Evolutionary conservation across 1,284 basidiomycete species (phyloP).

Genomic region (Boletus hoseneyae): DNA sequence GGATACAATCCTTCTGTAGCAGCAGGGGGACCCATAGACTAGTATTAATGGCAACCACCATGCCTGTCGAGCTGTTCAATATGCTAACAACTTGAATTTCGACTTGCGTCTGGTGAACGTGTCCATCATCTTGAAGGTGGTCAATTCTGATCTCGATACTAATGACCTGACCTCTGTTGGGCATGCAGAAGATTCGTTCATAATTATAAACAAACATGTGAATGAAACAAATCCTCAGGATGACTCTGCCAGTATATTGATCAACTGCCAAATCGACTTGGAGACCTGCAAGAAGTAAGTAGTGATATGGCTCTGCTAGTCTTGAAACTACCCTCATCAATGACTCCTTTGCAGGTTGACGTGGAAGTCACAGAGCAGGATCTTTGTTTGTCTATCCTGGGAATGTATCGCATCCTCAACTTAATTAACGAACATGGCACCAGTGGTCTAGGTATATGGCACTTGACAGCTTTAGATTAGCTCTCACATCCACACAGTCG

Average conservation of each 20-base stretch:
- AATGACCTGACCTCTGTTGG: slow-evolving; percentile 4
- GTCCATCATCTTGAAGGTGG: slow-evolving; percentile 20
- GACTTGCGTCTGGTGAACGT: slow-evolving; percentile 4
- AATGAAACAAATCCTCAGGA: slow-evolving; percentile 5
- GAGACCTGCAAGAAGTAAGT: slow-evolving; percentile 21
- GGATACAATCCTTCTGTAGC: slow-evolving; percentile 3
- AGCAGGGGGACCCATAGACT: slow-evolving; percentile 19
- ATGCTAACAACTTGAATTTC: not conserved
- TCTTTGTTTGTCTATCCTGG: slow-evolving; percentile 33
- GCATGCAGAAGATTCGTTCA: slow-evolving; percentile 14
- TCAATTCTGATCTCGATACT: slow-evolving; percentile 8
- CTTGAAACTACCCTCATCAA: not conserved
- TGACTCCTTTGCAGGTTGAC: slow-evolving; percentile 14
- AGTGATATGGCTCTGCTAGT: not conserved
- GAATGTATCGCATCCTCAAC: slow-evolving; percentile 55
- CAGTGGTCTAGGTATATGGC: slow-evolving; percentile 46
- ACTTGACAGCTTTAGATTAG: not conserved
- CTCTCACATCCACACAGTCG: slow-evolving; percentile 36
- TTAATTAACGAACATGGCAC: slow-evolving; percentile 48
- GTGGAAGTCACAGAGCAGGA: slow-evolving; percentile 18
- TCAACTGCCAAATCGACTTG: no score
- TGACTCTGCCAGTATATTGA: not conserved
- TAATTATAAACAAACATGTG: slow-evolving; percentile 3
- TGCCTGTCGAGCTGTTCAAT: not conserved
- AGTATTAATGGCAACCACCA: slow-evolving; percentile 6